Evolutionary conservation across 441 rosid genomes (phyloP).

Genomic region (Corymbia calophylla): DNA sequence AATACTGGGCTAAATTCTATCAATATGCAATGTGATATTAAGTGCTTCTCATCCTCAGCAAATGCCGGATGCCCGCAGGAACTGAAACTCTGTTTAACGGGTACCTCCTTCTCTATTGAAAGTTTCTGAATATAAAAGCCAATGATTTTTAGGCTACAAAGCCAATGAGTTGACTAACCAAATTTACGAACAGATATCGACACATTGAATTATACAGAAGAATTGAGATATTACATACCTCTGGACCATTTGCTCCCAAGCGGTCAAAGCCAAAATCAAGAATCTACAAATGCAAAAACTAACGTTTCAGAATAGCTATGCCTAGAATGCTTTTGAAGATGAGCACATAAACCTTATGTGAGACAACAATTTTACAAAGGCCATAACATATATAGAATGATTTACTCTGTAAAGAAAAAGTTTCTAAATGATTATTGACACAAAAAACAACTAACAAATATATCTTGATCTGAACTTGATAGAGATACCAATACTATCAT

Average conservation of each 20-base stretch:
- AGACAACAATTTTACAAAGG: not conserved
- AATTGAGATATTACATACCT: constrained; percentile 30
- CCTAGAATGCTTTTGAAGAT: not conserved
- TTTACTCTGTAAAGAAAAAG: not conserved
- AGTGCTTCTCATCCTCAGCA: not conserved
- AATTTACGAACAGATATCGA: not conserved
- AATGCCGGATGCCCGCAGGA: not conserved
- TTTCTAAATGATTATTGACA: not conserved
- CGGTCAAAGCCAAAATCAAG: constrained; percentile 94
- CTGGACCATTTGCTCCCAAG: constrained; percentile 73
- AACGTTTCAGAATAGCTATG: not conserved
- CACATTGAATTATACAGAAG: not conserved
- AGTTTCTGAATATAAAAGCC: not conserved
- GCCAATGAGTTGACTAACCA: not conserved
- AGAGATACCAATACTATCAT: not conserved
- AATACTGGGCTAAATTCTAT: not conserved
- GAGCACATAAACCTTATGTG: not conserved
- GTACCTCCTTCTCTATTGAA: not conserved
- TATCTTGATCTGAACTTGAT: not conserved
- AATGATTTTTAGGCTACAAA: not conserved
- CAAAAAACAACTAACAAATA: not conserved
- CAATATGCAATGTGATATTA: not conserved
- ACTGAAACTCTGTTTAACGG: not conserved
- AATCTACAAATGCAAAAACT: constrained; percentile 34
- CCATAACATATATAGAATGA: not conserved